Percentiles rank a stretch among this genome's conserved stretches.
Evolutionary conservation across 768 basidiomycete species (phyloP).

Genomic region (Hydnomerulius pinastri): DNA sequence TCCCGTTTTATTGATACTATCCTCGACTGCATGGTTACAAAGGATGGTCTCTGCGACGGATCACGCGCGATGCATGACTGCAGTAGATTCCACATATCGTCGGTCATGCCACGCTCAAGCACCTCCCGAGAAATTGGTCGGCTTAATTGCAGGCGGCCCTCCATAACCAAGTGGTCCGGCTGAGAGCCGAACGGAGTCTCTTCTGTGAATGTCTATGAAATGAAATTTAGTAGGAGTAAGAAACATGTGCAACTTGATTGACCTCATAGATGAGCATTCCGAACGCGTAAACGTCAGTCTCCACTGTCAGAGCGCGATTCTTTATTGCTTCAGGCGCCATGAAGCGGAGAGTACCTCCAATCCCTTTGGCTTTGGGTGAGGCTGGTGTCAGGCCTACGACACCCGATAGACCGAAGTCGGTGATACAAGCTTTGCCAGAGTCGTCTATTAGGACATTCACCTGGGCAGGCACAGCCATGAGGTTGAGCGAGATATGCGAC

Average conservation of each 20-base stretch:
- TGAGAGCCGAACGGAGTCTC: constrained; percentile 7
- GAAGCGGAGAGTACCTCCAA: constrained; percentile 31
- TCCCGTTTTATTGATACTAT: background rate
- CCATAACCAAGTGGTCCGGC: background rate
- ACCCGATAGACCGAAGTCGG: constrained; percentile 37
- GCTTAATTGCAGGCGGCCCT: background rate
- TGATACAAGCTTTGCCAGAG: constrained; percentile 28
- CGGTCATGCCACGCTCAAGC: constrained; percentile 3
- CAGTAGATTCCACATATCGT: constrained; percentile 8
- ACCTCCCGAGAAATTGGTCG: constrained; percentile 1
- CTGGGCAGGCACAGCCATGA: constrained; percentile 11
- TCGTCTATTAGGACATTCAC: constrained; percentile 36
- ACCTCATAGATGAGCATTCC: constrained; percentile 34
- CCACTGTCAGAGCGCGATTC: constrained; percentile 14
- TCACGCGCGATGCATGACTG: constrained; percentile 1
- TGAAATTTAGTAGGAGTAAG: background rate
- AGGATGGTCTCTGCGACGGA: constrained; percentile 2
- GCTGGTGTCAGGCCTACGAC: constrained; percentile 17
- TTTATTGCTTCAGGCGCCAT: constrained; percentile 31
- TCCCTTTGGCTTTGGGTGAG: constrained; percentile 17
- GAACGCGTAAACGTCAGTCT: constrained; percentile 32
- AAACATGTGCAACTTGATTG: background rate
- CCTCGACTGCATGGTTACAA: background rate
- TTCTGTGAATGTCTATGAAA: constrained; percentile 10
- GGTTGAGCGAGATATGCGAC: background rate